A percentile compares a stretch with the other conserved stretches of the same genome.
Evolutionary conservation across 2,329 filamentous ascomycete species (phyloP).

Genomic region (Ophiocordyceps australis): DNA sequence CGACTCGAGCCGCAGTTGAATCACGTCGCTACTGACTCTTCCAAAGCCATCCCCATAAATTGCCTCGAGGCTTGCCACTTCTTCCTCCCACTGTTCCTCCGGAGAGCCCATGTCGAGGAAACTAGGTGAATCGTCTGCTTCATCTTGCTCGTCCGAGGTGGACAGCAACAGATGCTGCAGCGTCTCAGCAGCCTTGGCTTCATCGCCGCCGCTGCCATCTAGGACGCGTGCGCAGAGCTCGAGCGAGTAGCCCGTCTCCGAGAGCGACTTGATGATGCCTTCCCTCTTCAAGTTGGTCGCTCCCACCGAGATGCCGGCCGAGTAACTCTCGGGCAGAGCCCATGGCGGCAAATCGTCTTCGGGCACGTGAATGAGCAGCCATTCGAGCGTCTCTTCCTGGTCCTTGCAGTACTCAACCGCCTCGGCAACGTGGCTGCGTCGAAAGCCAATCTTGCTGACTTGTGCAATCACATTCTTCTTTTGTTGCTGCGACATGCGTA

Average conservation of each 20-base stretch:
- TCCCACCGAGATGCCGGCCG: slow-evolving; percentile 74
- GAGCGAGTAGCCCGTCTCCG: slow-evolving; percentile 65
- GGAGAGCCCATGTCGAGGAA: slow-evolving; percentile 30
- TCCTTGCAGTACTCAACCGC: slow-evolving; percentile 78
- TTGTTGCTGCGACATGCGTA: slow-evolving; percentile 41
- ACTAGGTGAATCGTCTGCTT: too few species aligned
- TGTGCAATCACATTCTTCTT: slow-evolving; percentile 50
- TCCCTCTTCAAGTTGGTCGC: slow-evolving; percentile 68
- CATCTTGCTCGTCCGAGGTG: slow-evolving; percentile 5
- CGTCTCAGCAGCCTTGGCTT: slow-evolving; percentile 59
- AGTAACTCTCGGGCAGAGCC: slow-evolving; percentile 83
- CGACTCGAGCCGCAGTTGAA: slow-evolving; percentile 47
- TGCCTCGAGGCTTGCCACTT: slow-evolving; percentile 66
- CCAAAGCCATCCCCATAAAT: slow-evolving; percentile 66
- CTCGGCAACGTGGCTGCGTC: slow-evolving; percentile 77
- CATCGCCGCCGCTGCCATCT: slow-evolving; percentile 51
- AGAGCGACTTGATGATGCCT: slow-evolving; percentile 63
- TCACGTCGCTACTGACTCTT: slow-evolving; percentile 41
- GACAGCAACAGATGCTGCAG: slow-evolving; percentile 40
- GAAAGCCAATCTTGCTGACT: slow-evolving; percentile 64
- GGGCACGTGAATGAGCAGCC: slow-evolving; percentile 90
- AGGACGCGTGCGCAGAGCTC: slow-evolving; percentile 71
- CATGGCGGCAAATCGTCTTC: slow-evolving; percentile 91
- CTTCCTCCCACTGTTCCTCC: slow-evolving; percentile 64
- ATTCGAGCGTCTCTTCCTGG: slow-evolving; percentile 81